phyloP scores from a whole-genome alignment of 1,284 basidiomycete genomes.

The Ceratobasidium papillatum region DNA sequence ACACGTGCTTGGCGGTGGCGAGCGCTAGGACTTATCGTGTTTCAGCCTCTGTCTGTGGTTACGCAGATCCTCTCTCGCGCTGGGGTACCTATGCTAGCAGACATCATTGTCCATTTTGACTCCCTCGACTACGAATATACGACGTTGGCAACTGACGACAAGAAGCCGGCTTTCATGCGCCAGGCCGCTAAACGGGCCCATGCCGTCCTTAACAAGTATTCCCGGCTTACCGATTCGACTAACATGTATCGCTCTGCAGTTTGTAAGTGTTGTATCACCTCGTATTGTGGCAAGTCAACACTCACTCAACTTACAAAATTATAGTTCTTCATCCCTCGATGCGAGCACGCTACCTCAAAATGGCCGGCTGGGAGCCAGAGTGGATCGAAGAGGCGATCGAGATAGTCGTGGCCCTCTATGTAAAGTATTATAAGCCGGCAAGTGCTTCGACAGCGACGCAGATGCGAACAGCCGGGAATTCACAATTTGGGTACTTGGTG shows the following conservation, averaged over 20 bases:
- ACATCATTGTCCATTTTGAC: slow-evolving; percentile 13
- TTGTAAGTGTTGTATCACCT: not conserved
- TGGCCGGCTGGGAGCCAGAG: not conserved
- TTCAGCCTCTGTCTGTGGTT: not conserved
- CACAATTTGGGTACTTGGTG: slow-evolving; percentile 12
- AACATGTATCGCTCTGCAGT: not conserved
- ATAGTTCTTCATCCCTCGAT: slow-evolving; percentile 2
- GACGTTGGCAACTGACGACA: not conserved
- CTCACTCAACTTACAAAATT: not conserved
- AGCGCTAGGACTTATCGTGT: not conserved
- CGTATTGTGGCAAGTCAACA: no score
- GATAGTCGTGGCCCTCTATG: not conserved
- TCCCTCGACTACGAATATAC: not conserved
- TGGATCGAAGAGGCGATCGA: not conserved
- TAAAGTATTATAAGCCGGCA: not conserved
- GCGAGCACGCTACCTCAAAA: not conserved
- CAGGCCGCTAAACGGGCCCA: not conserved
- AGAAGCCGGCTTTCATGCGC: not conserved
- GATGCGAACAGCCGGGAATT: not conserved
- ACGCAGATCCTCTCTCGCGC: not conserved
- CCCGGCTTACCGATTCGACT: not conserved
- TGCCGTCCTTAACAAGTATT: not conserved
- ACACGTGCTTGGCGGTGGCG: no score
- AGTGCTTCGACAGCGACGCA: not conserved
- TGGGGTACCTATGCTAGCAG: slow-evolving; percentile 2